Percentiles rank a stretch among this genome's conserved stretches.
Conservation (phyloP, 495 filamentous ascomycete species). For the Penicillium macrosclerotiorum region DNA sequence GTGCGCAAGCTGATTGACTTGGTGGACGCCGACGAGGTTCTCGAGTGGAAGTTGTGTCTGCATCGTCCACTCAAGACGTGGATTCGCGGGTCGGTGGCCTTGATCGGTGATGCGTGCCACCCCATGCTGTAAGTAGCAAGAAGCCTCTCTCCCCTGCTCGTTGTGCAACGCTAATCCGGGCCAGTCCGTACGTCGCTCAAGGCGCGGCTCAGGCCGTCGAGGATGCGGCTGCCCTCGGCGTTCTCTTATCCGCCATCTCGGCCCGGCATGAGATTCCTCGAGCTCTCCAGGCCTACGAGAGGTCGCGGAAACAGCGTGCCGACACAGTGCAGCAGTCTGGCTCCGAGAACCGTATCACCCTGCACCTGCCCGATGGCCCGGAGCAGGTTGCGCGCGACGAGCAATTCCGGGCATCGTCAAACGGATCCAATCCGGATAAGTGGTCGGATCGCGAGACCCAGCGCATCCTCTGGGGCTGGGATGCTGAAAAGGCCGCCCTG, state of each 20-base stretch:
- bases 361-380: slow-evolving; percentile 54
- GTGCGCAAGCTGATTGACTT: slow-evolving; percentile 38
- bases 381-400: slow-evolving; percentile 51
- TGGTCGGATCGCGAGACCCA: slow-evolving; percentile 52
- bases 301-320: slow-evolving; percentile 48
- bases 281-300: slow-evolving; percentile 47
- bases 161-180: slow-evolving; percentile 3
- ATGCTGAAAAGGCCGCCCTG: slow-evolving; percentile 44
- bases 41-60: slow-evolving; percentile 66
- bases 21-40: slow-evolving; percentile 49
- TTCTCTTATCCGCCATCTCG: slow-evolving; percentile 42
- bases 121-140: slow-evolving; percentile 54
- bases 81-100: slow-evolving; percentile 55
- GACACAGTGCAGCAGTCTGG: slow-evolving; percentile 52
- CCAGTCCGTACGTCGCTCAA: slow-evolving; percentile 46
- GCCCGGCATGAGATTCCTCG: slow-evolving; percentile 36
- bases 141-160: background rate
- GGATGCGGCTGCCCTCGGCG: slow-evolving; percentile 53
- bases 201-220: slow-evolving; percentile 54
- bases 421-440: slow-evolving; percentile 40
- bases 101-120: slow-evolving; percentile 69
- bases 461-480: slow-evolving; percentile 47
- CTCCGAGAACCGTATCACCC: slow-evolving; percentile 46
- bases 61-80: slow-evolving; percentile 54
- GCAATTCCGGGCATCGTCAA: slow-evolving; percentile 36